Percentiles rank a stretch among this genome's conserved stretches.
Conservation (phyloP, 208 protist species). For the Strigomonas culicis region DNA sequence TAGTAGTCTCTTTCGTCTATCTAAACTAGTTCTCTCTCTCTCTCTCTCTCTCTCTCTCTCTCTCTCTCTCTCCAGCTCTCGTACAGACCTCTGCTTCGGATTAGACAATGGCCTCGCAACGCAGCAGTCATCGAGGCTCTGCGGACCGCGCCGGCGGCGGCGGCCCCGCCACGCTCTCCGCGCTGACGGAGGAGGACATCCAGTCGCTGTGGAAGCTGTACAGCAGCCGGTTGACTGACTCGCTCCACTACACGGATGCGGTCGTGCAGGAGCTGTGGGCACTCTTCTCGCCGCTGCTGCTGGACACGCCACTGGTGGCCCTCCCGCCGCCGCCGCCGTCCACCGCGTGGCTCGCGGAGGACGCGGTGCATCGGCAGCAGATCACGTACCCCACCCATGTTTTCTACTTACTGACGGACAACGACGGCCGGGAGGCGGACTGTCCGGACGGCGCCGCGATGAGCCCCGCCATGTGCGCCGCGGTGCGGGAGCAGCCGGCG, state of each 20-base stretch:
- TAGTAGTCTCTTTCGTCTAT: neutral
- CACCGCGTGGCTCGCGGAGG: neutral
- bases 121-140: neutral
- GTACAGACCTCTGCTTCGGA: neutral
- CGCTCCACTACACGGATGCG: constrained; percentile 49
- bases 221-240: constrained; percentile 31
- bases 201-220: constrained; percentile 60
- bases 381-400: constrained; percentile 1
- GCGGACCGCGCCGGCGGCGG: neutral
- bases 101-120: neutral
- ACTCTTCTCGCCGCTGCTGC: constrained; percentile 53
- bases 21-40: neutral
- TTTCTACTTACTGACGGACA: constrained; percentile 3
- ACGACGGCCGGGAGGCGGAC: neutral
- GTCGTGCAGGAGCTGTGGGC: constrained; percentile 71
- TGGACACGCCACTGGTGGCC: constrained; percentile 28
- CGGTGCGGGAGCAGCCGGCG: constrained; percentile 46
- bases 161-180: constrained; percentile 2
- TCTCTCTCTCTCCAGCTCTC: too few relatives aligned
- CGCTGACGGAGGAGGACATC: constrained; percentile 25
- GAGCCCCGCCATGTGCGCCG: constrained; percentile 38
- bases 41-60: neutral
- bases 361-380: neutral
- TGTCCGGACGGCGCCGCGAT: constrained; percentile 7
- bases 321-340: constrained; percentile 13